These are phyloP conservation scores for Pseudopithomyces maydicus DNA, from an alignment of 2,329 filamentous ascomycete species.

Conservation along the genomic window DNA sequence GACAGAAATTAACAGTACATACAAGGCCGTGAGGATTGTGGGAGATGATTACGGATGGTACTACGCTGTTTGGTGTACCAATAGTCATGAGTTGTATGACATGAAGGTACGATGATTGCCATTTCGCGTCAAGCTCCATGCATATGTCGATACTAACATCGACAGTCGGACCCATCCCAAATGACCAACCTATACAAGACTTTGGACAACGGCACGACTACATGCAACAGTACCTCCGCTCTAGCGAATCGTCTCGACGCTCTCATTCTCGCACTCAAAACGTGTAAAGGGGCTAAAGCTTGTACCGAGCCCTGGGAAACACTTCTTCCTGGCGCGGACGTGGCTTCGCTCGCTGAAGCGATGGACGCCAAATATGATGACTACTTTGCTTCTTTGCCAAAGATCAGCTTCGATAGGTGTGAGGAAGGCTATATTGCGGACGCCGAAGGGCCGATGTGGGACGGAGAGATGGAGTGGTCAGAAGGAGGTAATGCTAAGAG, in stretches of 20 bases:
- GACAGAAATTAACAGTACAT: slow-evolving; percentile 57
- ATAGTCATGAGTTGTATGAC: slow-evolving; percentile 71
- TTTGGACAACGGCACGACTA: neutral
- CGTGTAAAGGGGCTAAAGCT: slow-evolving; percentile 58
- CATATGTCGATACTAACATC: neutral
- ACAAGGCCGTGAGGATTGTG: slow-evolving; percentile 64
- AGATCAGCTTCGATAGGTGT: slow-evolving; percentile 60
- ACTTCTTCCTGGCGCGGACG: slow-evolving; percentile 58
- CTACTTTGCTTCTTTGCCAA: slow-evolving; percentile 57
- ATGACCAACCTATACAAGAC: slow-evolving; percentile 43
- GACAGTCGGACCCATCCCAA: slow-evolving; percentile 38
- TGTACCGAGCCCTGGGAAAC: slow-evolving; percentile 62
- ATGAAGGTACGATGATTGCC: slow-evolving; percentile 52
- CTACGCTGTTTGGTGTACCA: slow-evolving; percentile 73
- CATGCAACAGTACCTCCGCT: too few relatives aligned
- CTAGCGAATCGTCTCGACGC: slow-evolving; percentile 60
- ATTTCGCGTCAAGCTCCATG: neutral
- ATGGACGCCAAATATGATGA: slow-evolving; percentile 53
- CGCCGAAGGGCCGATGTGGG: too few relatives aligned
- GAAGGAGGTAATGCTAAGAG: too few relatives aligned
- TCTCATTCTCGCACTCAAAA: slow-evolving; percentile 63
- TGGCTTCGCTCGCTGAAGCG: slow-evolving; percentile 57
- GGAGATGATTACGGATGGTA: slow-evolving; percentile 63
- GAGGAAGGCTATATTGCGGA: too few relatives aligned
- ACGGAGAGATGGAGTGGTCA: too few relatives aligned